Evolutionary conservation across 192 early-diverging fungal genomes (phyloP), one percentile per base, ranked within the genome.

Genomic region (Gaertneriomyces semiglobifer): DNA sequence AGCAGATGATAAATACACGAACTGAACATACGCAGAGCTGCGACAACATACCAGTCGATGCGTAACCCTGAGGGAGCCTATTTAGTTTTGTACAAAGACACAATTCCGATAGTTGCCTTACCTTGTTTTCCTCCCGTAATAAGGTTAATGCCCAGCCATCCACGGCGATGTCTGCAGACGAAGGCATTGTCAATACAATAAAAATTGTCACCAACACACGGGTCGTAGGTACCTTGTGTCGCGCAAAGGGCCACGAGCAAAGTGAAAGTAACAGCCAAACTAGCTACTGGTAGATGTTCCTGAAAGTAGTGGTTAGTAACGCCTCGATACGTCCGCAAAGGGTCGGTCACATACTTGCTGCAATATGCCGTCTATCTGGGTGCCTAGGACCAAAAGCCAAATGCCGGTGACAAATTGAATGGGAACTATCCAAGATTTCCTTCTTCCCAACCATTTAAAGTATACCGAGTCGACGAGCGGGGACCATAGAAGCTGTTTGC

Each of bases 391-490:
- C 60, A 90, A 73, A 63, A 96, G 89, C 66, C 90, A 66, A 1
- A 89, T 11, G 7, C 91, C 95, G 7, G 89, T 88, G 41, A 93
- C 70, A 6, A 92, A 77, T 74, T 99, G 96, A 64, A 99, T 97
- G 18, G 96, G 96, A n/a, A 96, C 85, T 48, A 99, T 97, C 96
- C 96, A 99, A 53, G 89, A 90, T 75, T 99, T 99, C 71, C 96
- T 77, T 11, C 95, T 84, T 16, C 96, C 96, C 63, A 99, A 69
- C 40, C 74, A 77, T 53, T 87, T 87, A 60, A 83, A 84, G 65
- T 90, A 99, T 58, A 91, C 69, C 4, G 93, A 89, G 70, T 99
- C 96, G 4, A 99, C 93, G 47, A 98, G 89, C 5, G 96, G 96
- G 11, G 94, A 96, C 96, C 96, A 98, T 44, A 98, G 79, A 33